phyloP scores from a whole-genome alignment of 2,329 filamentous ascomycete genomes.

The Hymenotorrendiella dingleyae region DNA sequence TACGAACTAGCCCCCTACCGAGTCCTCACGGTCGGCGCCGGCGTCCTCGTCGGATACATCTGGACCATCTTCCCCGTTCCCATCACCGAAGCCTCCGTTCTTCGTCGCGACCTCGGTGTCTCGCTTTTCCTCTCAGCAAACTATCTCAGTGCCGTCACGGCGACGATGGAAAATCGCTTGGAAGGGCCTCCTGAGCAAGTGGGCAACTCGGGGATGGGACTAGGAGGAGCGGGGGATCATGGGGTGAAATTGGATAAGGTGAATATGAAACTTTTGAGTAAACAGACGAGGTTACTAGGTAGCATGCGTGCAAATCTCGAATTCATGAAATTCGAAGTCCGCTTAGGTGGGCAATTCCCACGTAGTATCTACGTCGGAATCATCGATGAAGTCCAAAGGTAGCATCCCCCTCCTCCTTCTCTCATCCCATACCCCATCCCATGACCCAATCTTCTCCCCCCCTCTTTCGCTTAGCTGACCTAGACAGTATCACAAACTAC shows the following conservation, averaged over 20 bases:
- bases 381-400: constrained; percentile 17
- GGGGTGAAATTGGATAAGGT: constrained; percentile 13
- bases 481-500: constrained; percentile 54
- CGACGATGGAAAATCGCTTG: constrained; percentile 48
- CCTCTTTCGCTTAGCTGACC: neutral
- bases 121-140: constrained; percentile 67
- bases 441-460: no score
- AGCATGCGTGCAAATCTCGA: constrained; percentile 53
- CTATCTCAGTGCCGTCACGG: constrained; percentile 55
- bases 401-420: neutral
- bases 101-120: constrained; percentile 60
- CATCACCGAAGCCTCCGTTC: constrained; percentile 61
- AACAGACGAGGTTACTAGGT: constrained; percentile 57
- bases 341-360: constrained; percentile 65
- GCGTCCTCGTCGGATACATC: constrained; percentile 62
- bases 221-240: constrained; percentile 25
- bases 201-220: constrained; percentile 38
- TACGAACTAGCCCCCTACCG: constrained; percentile 64
- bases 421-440: no score
- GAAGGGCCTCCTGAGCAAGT: neutral
- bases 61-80: constrained; percentile 72
- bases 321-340: constrained; percentile 63
- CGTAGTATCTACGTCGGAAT: constrained; percentile 10
- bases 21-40: constrained; percentile 57
- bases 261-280: constrained; percentile 45